Conservation (phyloP, 768 basidiomycete genomes). For the Lactarius vividus region DNA sequence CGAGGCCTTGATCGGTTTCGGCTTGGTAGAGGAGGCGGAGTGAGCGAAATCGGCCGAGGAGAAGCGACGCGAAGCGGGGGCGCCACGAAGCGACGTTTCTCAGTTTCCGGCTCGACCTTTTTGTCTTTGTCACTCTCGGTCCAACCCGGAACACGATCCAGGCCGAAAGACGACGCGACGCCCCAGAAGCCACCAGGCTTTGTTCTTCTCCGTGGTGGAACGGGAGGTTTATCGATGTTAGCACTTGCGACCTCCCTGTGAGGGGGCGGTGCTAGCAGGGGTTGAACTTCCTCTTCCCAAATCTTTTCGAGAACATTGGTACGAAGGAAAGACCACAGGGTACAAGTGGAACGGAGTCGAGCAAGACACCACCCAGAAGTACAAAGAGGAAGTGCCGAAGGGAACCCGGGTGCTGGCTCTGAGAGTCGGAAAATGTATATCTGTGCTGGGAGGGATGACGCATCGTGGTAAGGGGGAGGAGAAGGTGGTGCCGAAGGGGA, state of each 20-base stretch:
- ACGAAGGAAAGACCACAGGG: conserved; percentile 85
- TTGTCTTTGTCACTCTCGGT: conserved; percentile 43
- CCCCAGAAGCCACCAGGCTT: conserved; percentile 54
- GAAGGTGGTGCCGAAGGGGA: conserved; percentile 38
- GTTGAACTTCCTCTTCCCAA: conserved; percentile 75
- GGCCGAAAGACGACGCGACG: conserved; percentile 60
- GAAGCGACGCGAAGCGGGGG: conserved; percentile 16
- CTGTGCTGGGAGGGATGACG: conserved; percentile 38
- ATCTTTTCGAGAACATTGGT: conserved; percentile 78
- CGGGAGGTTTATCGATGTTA: conserved; percentile 48
- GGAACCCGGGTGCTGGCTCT: conserved; percentile 32
- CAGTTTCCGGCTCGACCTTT: conserved; percentile 32
- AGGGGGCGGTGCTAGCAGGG: conserved; percentile 35
- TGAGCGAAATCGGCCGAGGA: conserved; percentile 17
- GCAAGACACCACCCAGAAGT: conserved; percentile 81
- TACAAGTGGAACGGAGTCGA: conserved; percentile 82
- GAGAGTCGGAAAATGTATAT: conserved; percentile 70
- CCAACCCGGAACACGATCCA: conserved; percentile 48
- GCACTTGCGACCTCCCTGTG: conserved; percentile 20
- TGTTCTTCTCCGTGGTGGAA: conserved; percentile 55
- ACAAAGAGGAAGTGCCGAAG: conserved; percentile 58
- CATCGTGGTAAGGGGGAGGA: conserved; percentile 33
- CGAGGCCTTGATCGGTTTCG: conserved; percentile 22
- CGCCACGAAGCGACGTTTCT: conserved; percentile 26
- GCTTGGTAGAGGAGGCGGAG: conserved; percentile 25